Evolutionary conservation across 352 stramenopile genomes (phyloP).

Genomic region (Phytopythium cucurbitacearum): DNA sequence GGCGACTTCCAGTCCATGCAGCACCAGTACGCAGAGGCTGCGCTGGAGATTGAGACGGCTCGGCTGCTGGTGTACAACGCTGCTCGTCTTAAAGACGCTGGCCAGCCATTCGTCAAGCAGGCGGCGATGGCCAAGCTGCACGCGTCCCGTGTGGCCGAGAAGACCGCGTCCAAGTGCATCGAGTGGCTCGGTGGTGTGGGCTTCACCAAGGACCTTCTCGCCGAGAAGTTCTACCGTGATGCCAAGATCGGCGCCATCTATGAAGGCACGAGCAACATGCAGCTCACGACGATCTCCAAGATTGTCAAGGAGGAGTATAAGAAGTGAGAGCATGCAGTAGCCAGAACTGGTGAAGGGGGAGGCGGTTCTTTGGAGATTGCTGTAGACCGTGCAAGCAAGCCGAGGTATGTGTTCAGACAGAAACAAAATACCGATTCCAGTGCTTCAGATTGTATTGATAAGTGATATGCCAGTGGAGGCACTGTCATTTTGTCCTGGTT

Average conservation of each 20-base stretch:
- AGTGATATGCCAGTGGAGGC: too few species aligned
- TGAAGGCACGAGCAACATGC: constrained; percentile 97
- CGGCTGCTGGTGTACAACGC: constrained; percentile 94
- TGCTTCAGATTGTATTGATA: too few species aligned
- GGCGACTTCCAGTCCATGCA: constrained; percentile 96
- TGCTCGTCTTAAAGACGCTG: constrained; percentile 92
- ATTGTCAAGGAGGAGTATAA: constrained; percentile 88
- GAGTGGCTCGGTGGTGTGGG: constrained; percentile 95
- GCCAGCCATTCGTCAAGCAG: constrained; percentile 95
- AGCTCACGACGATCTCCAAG: constrained; percentile 93
- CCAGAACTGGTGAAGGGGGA: background rate
- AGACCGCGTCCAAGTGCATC: constrained; percentile 94
- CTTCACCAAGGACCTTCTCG: constrained; percentile 93
- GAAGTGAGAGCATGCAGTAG: constrained; percentile 27
- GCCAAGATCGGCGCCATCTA: constrained; percentile 98
- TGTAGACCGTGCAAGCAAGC: too few species aligned
- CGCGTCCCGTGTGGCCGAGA: constrained; percentile 93
- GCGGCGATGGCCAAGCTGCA: constrained; percentile 97
- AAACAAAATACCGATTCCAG: too few species aligned
- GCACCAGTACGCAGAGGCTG: constrained; percentile 95
- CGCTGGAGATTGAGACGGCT: constrained; percentile 92
- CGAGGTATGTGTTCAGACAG: too few species aligned
- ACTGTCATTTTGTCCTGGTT: too few species aligned
- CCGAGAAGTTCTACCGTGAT: constrained; percentile 97
- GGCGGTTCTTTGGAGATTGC: too few species aligned